Conservation (phyloP, 306 rosid genomes). For the Acacia melanoxylon region DNA sequence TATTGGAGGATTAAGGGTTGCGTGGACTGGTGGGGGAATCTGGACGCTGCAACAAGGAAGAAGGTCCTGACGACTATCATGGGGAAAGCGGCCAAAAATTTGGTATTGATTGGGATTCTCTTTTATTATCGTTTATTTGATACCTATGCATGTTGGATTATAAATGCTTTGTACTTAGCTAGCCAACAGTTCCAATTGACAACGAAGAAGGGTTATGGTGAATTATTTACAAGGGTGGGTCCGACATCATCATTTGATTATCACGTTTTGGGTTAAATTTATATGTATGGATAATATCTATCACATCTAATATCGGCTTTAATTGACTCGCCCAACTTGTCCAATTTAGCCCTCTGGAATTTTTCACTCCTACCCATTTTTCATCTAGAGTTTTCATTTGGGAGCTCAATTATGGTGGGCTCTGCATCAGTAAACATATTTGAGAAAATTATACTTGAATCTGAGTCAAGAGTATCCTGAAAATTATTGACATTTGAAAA, state of each 20-base stretch:
- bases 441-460: neutral
- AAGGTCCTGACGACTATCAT: constrained; percentile 35
- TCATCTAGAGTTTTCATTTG: neutral
- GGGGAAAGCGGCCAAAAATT: constrained; percentile 8
- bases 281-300: neutral
- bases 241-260: neutral
- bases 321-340: neutral
- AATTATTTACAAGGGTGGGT: neutral
- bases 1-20: constrained; percentile 67
- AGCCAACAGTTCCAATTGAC: neutral
- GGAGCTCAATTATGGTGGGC: neutral
- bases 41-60: constrained; percentile 40
- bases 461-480: neutral
- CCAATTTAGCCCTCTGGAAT: neutral
- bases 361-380: neutral
- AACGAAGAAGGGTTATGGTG: neutral
- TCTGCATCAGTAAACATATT: neutral
- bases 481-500: neutral
- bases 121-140: neutral
- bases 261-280: neutral
- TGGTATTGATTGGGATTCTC: neutral
- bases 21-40: constrained; percentile 58
- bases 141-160: neutral
- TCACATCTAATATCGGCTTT: neutral
- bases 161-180: neutral